phyloP scores from a whole-genome alignment of 306 rosid genomes.

The Acacia acuminata region DNA sequence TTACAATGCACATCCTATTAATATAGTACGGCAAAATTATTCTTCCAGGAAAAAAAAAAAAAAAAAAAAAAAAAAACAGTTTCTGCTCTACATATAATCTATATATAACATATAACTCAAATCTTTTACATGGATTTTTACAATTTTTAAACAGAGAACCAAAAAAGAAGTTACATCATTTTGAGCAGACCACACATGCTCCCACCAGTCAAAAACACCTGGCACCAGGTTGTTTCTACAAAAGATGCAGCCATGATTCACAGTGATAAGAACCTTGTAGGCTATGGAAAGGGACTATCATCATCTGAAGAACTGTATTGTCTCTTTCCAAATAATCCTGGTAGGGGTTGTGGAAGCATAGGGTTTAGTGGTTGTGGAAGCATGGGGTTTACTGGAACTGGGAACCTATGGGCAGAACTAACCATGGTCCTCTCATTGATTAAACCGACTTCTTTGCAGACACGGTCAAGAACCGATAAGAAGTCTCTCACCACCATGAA shows the following conservation, averaged over 20 bases:
- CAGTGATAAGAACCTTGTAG: slow-evolving; percentile 19
- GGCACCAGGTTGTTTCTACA: slow-evolving; percentile 38
- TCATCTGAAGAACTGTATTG: slow-evolving; percentile 60
- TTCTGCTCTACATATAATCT: slow-evolving; percentile 42
- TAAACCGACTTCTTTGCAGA: slow-evolving; percentile 89
- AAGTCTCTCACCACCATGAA: slow-evolving; percentile 94
- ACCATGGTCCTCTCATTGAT: slow-evolving; percentile 76
- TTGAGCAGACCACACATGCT: slow-evolving; percentile 24
- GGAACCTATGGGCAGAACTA: slow-evolving; percentile 78
- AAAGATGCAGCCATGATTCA: slow-evolving; percentile 37
- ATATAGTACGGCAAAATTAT: slow-evolving; percentile 6
- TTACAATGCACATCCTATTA: slow-evolving; percentile 34
- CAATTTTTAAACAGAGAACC: slow-evolving; percentile 33
- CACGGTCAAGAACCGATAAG: slow-evolving; percentile 67
- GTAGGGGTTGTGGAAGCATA: slow-evolving; percentile 67
- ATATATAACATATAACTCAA: slow-evolving; percentile 52
- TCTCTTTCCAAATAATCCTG: slow-evolving; percentile 48
- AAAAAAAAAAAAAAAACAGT: slow-evolving; percentile 19
- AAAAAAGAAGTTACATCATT: slow-evolving; percentile 25
- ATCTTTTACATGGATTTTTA: slow-evolving; percentile 57
- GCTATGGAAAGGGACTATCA: slow-evolving; percentile 51
- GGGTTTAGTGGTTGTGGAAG: slow-evolving; percentile 68
- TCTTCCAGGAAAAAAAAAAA: slow-evolving; percentile 16
- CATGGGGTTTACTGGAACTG: slow-evolving; percentile 92
- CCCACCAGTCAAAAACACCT: slow-evolving; percentile 37